Base-by-base conservation (phyloP, 2,329 filamentous ascomycete species). In the Phialocephala subalpina region DNA sequence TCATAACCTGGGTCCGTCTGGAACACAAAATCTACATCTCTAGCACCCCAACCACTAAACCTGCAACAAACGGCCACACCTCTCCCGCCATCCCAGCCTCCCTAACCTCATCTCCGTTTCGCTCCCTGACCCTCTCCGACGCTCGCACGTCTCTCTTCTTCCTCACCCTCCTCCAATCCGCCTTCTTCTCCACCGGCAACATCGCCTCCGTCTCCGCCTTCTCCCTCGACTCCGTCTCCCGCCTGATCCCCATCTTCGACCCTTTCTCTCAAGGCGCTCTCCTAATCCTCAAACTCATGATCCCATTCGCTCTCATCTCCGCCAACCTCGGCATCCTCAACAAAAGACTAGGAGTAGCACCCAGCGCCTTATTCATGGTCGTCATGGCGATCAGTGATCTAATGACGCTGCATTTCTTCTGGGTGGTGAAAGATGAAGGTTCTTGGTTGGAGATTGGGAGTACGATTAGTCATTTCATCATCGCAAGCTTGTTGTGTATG, bases 401-500 rank as follows among this genome's bases (percentile, higher is more conserved):
- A 58, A 84, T 98, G 77, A 98, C 96, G 3, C 84, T 99, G 60
- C 93, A 96, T 74, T 99, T 99, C 82, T 99, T 99, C 81, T 99
- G 93, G 89, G 93, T 97, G 73, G 96, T 99, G 55, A 92, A 92
- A 74, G 96, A 99, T 73, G 96, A 99, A 77, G 96, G 96, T 0
- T 96, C 92, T 25, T 99, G 96, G 96, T 81, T 99, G 66, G 96
- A 99, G 77, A 99, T 99, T 76, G 96, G 96, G 36, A 97, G 93
- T 33, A 97, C 93, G 3, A 99, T 99, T 71, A 97, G 89, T 75
- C 94, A 98, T 78, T 99, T 98, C 79, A 89, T 90, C 67, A 98
- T 99, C 80, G 95, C 94, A 20, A 97, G 93, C 78, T 78, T 93
- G 72, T 77, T 98, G 53, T 96, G 94, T 72, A 90, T 97, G 9